Base-by-base conservation (phyloP, 2,329 filamentous ascomycete genomes). In the Sarocladiaceae sp. region DNA sequence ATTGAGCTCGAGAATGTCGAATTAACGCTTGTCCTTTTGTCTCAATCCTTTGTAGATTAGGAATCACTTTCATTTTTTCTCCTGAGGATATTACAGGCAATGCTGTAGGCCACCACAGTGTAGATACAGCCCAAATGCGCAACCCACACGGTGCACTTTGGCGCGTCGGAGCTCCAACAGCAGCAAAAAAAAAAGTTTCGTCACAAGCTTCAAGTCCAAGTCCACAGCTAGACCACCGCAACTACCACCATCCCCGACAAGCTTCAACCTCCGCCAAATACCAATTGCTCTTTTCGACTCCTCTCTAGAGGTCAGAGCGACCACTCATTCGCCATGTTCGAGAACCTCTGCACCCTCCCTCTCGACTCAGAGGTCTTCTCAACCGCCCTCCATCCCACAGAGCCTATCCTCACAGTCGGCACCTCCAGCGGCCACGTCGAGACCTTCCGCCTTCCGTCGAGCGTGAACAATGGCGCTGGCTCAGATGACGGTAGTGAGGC, bases 331-430 rank as follows among this genome's bases (percentile, higher is more conserved):
- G 29, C 18, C 57, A 94, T 94, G 88, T 88, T 94, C 59, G 89
- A 96, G 64, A 95, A 88, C 52, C 77, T 95, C 52, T 96, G 91
- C 73, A 88, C 86, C 20, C 79, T 97, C 35, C 89, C 90, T 50
- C 80, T 97, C 37, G 78, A 79, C 47, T 78, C 86, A 46, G 93
- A 97, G 58, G 74, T 98, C 56, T 97, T 98, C 68, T 68, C 88
- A 2, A 89, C 95, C 64, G 85, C 84, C 11, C 71, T 95, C 16
- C 93, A 98, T 61, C 90, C 93, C 1, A 78, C 75, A 1, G 81
- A 90, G 60, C 88, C 91, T 12, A 69, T 98, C 42, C 73, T 98
- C 49, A 86, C 89, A 0, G 86, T 95, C 39, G 93, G 93, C 13
- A 75, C 96, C 20, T 82, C 85, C 13, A 84, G 77, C 45, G 91